These are phyloP conservation scores for Cyclostephanos invisitatus DNA, from an alignment of 108 stramenopile genomes.

Conservation along the genomic window DNA sequence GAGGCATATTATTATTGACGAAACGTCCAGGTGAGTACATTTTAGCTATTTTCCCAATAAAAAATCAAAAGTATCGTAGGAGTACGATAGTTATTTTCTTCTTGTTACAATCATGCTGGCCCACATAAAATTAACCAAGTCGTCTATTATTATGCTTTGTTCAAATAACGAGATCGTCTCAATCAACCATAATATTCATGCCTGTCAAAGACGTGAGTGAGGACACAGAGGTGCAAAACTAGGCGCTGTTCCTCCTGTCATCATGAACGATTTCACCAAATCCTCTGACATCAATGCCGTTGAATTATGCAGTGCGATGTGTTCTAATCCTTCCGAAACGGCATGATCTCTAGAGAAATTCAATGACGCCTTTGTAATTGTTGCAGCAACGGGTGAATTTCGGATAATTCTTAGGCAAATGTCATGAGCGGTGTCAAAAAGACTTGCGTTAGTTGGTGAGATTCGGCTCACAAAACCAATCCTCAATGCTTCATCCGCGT, in stretches of 20 bases:
- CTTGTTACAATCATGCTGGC: too few species aligned
- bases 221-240: slow-evolving; percentile 29
- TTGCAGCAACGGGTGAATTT: slow-evolving; percentile 71
- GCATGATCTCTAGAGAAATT: slow-evolving; percentile 73
- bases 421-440: slow-evolving; percentile 48
- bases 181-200: neutral
- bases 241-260: slow-evolving; percentile 21
- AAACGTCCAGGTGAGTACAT: too few species aligned
- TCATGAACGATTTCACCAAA: slow-evolving; percentile 55
- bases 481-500: slow-evolving; percentile 52
- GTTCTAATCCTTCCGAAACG: slow-evolving; percentile 75
- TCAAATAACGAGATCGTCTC: too few species aligned
- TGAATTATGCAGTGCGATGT: slow-evolving; percentile 70
- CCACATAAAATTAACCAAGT: too few species aligned
- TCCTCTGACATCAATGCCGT: slow-evolving; percentile 77
- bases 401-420: slow-evolving; percentile 53
- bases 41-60: too few species aligned
- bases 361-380: slow-evolving; percentile 68
- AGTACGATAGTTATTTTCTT: too few species aligned
- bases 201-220: slow-evolving; percentile 38
- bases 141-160: too few species aligned
- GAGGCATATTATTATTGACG: too few species aligned
- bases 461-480: slow-evolving; percentile 76
- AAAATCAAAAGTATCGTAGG: too few species aligned
- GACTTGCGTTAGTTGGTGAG: slow-evolving; percentile 27